Percentiles rank a stretch among this genome's conserved stretches.
phyloP scores from a whole-genome alignment of 139 green algal genomes.

The Dunaliella primolecta region DNA sequence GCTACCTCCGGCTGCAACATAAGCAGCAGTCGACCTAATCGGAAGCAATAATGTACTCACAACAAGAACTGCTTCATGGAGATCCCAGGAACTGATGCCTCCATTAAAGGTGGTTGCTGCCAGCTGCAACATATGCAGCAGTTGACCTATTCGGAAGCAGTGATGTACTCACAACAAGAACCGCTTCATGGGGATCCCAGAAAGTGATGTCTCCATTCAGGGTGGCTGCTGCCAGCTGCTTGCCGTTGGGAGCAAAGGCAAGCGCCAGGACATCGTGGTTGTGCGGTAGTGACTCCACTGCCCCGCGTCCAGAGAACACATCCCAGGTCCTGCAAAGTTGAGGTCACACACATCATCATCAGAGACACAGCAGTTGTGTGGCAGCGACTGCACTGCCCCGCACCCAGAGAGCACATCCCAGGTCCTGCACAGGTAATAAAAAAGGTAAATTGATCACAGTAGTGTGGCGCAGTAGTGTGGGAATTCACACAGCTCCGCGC shows the following conservation, averaged over 20 bases:
- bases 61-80: constrained; percentile 57
- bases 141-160: too few relatives aligned
- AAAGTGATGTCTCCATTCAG: constrained; percentile 92
- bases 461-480: too few relatives aligned
- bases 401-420: constrained; percentile 87
- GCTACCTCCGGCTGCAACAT: not conserved
- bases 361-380: too few relatives aligned
- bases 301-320: constrained; percentile 73
- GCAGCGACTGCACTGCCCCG: constrained; percentile 71
- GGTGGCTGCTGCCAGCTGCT: constrained; percentile 80
- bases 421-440: constrained; percentile 29
- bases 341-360: too few relatives aligned
- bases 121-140: not conserved
- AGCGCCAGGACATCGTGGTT: constrained; percentile 90
- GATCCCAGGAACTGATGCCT: not conserved
- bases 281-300: constrained; percentile 81
- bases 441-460: too few relatives aligned
- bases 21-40: too few relatives aligned
- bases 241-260: constrained; percentile 81
- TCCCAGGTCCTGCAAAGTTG: constrained; percentile 69
- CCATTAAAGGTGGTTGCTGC: not conserved
- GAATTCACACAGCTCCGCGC: too few relatives aligned
- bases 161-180: constrained; percentile 55
- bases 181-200: constrained; percentile 85
- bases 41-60: constrained; percentile 15